phyloP scores from a whole-genome alignment of 768 basidiomycete species.

The Naganishia onofrii region DNA sequence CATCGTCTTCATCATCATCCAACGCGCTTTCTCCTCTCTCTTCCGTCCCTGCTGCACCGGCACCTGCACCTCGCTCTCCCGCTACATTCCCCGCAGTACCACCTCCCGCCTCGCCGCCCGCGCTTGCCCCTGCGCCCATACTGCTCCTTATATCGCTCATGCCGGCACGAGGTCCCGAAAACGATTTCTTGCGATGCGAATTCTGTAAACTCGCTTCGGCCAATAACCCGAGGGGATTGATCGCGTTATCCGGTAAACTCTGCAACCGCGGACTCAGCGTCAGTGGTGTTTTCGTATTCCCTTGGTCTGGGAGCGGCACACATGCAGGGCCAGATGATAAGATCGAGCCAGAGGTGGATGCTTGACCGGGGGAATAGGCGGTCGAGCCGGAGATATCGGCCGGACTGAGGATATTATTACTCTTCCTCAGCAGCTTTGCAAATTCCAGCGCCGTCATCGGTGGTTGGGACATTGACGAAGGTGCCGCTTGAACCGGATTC shows the following conservation, averaged over 20 bases:
- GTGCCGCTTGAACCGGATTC: not conserved
- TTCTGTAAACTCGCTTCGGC: constrained; percentile 72
- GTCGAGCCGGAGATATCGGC: not conserved
- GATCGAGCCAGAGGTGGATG: constrained; percentile 3
- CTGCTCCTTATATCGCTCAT: not conserved
- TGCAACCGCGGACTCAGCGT: constrained; percentile 69
- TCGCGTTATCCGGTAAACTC: constrained; percentile 81
- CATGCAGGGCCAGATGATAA: constrained; percentile 30
- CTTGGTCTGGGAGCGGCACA: constrained; percentile 34
- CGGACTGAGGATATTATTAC: constrained; percentile 2
- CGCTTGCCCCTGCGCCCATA: too few species aligned
- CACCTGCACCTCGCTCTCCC: not conserved
- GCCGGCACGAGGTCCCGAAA: not conserved
- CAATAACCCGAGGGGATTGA: constrained; percentile 87
- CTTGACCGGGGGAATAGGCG: constrained; percentile 9
- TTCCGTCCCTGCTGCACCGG: too few species aligned
- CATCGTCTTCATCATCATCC: too few species aligned
- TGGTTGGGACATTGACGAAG: constrained; percentile 10
- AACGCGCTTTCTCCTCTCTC: too few species aligned
- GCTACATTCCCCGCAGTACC: not conserved
- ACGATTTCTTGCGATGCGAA: constrained; percentile 35
- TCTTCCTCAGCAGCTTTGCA: constrained; percentile 11
- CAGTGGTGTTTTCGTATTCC: constrained; percentile 22
- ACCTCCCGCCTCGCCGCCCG: not conserved
- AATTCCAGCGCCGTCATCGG: constrained; percentile 17